Evolutionary conservation across 805 yeast genomes (phyloP).

Genomic region (Starmerella stigmatis): DNA sequence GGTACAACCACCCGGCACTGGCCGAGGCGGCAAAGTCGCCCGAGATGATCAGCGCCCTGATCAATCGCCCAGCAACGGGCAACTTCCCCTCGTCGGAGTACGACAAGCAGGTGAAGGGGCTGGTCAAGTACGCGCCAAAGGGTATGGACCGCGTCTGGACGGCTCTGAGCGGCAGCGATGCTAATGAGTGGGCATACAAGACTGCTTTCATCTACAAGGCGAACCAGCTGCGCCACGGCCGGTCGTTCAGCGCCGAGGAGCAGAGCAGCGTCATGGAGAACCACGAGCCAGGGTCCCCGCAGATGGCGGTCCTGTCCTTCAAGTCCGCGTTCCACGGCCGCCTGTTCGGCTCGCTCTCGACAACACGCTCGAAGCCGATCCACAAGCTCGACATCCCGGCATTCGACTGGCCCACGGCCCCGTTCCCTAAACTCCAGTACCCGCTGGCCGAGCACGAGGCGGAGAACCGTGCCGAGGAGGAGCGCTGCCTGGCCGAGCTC

Average conservation of each 20-base stretch:
- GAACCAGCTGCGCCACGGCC: slow-evolving; percentile 53
- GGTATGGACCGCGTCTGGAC: slow-evolving; percentile 69
- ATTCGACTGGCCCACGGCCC: slow-evolving; percentile 95
- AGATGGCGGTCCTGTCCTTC: slow-evolving; percentile 74
- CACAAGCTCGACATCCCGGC: slow-evolving; percentile 84
- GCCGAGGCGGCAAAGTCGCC: slow-evolving; percentile 57
- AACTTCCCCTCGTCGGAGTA: slow-evolving; percentile 64
- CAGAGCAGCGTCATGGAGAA: slow-evolving; percentile 65
- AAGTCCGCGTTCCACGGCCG: slow-evolving; percentile 91
- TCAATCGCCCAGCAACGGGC: slow-evolving; percentile 78
- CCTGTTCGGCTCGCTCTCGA: slow-evolving; percentile 79
- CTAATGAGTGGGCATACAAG: slow-evolving; percentile 80
- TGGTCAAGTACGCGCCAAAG: slow-evolving; percentile 65
- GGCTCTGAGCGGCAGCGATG: slow-evolving; percentile 77
- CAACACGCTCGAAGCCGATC: slow-evolving; percentile 88
- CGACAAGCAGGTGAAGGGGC: slow-evolving; percentile 41
- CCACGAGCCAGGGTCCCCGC: slow-evolving; percentile 80
- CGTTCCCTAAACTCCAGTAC: slow-evolving; percentile 73
- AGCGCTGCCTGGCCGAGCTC: slow-evolving; percentile 64
- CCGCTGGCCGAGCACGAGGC: slow-evolving; percentile 62
- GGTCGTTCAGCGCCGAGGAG: slow-evolving; percentile 60
- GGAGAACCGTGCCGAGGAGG: slow-evolving; percentile 67
- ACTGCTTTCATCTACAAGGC: slow-evolving; percentile 80
- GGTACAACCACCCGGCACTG: slow-evolving; percentile 74
- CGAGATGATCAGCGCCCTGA: slow-evolving; percentile 59